These are phyloP conservation scores for Rutstroemia sp. DNA, from an alignment of 2,329 filamentous ascomycete species.

Conservation along the genomic window DNA sequence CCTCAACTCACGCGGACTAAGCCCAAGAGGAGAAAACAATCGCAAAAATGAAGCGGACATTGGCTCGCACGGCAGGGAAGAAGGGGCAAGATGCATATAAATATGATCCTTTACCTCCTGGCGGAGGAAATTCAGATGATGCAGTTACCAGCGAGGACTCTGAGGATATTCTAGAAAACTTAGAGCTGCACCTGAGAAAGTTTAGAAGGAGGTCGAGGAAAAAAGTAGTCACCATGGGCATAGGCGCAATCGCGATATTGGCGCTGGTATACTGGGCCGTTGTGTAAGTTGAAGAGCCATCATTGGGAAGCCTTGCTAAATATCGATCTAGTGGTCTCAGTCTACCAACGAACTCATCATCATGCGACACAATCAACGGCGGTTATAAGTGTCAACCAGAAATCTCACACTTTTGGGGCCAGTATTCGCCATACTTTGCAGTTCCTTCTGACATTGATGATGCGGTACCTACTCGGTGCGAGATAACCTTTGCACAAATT, in stretches of 20 bases:
- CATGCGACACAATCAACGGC: conserved; percentile 25
- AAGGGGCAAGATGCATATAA: conserved; percentile 11
- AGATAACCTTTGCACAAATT: conserved; percentile 71
- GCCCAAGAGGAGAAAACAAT: neutral
- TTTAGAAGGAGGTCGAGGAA: conserved; percentile 17
- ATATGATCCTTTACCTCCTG: conserved; percentile 17
- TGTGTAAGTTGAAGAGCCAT: conserved; percentile 13
- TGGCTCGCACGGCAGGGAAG: conserved; percentile 5
- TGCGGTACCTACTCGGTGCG: conserved; percentile 57
- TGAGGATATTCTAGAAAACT: conserved; percentile 5
- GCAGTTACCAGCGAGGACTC: conserved; percentile 8
- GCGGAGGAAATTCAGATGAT: conserved; percentile 6
- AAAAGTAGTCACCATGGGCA: conserved; percentile 12
- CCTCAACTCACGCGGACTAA: neutral
- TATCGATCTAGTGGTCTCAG: conserved; percentile 11
- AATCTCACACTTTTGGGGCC: conserved; percentile 56
- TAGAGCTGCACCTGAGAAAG: conserved; percentile 16
- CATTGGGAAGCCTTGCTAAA: conserved; percentile 3
- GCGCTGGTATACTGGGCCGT: conserved; percentile 20
- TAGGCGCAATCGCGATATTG: conserved; percentile 16
- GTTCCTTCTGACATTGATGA: conserved; percentile 59
- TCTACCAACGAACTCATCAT: conserved; percentile 10
- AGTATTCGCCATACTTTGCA: conserved; percentile 79
- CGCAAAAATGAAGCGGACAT: conserved; percentile 12
- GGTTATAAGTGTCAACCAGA: conserved; percentile 28